Percentiles rank a stretch among this genome's conserved stretches.
Conservation (phyloP, 345 rosid species). For the Syzygium jambos region DNA sequence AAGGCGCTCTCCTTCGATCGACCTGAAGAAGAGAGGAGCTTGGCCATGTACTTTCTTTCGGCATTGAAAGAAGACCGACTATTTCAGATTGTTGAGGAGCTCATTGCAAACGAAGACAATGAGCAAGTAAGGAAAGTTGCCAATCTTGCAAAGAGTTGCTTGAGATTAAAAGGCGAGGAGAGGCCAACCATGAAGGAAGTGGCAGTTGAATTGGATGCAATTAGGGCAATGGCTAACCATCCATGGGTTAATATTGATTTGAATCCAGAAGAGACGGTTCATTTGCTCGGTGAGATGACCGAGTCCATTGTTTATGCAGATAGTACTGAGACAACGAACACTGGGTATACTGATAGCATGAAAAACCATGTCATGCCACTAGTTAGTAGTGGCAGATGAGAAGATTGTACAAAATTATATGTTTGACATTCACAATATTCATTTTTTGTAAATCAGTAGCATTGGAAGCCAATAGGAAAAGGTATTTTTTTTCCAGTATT, state of each 20-base stretch:
- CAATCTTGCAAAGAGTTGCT: conserved; percentile 1
- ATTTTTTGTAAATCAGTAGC: neutral
- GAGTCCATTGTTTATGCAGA: neutral
- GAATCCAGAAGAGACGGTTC: conserved; percentile 8
- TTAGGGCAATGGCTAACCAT: conserved; percentile 1
- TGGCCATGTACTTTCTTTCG: neutral
- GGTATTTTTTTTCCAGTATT: neutral
- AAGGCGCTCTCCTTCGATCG: conserved; percentile 8
- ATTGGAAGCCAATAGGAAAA: neutral
- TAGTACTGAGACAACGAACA: neutral
- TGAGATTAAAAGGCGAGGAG: conserved; percentile 13
- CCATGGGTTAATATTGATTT: conserved; percentile 4
- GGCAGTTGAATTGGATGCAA: conserved; percentile 11
- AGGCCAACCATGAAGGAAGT: conserved; percentile 28
- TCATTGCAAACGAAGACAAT: neutral
- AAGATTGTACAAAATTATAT: neutral
- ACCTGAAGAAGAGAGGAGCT: conserved; percentile 18
- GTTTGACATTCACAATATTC: neutral
- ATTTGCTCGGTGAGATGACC: neutral
- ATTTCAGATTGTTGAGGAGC: neutral
- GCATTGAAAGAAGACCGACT: conserved; percentile 3
- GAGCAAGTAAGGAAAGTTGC: conserved; percentile 8
- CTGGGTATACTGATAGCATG: neutral
- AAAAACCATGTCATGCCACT: neutral
- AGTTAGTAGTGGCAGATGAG: neutral